Evolutionary conservation across 2,329 filamentous ascomycete genomes (phyloP).

Genomic region (Zasmidium citrigriseum): DNA sequence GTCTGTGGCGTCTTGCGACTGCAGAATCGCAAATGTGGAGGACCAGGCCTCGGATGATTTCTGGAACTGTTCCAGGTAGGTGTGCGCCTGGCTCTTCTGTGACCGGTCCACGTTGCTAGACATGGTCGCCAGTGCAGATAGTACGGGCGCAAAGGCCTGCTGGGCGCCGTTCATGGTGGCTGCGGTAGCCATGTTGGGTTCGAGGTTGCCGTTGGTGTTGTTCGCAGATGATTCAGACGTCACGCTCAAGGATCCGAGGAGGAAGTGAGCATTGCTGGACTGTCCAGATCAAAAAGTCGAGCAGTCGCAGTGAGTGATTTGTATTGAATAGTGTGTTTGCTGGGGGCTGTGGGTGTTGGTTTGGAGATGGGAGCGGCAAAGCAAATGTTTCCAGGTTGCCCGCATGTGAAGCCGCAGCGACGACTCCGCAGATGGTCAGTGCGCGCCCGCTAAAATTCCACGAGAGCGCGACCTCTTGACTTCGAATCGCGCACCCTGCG

Average conservation of each 20-base stretch:
- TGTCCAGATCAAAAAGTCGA: background rate
- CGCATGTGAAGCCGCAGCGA: background rate
- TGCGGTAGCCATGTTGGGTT: slow-evolving; percentile 33
- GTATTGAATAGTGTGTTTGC: slow-evolving; percentile 1
- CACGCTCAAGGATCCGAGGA: background rate
- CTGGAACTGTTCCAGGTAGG: slow-evolving; percentile 92
- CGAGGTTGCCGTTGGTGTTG: background rate
- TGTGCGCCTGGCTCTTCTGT: slow-evolving; percentile 85
- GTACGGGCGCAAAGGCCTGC: slow-evolving; percentile 78
- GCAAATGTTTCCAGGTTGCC: background rate
- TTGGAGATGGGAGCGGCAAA: background rate
- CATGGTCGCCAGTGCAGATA: slow-evolving; percentile 90
- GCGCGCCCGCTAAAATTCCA: background rate
- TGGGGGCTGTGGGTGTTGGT: background rate
- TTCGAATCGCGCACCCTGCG: no score
- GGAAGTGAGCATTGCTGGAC: background rate
- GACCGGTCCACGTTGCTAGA: slow-evolving; percentile 71
- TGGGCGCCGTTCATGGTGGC: slow-evolving; percentile 55
- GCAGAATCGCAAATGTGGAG: slow-evolving; percentile 80
- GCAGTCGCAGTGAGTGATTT: no score
- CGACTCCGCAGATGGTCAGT: background rate
- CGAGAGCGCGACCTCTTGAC: background rate
- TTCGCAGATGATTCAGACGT: background rate
- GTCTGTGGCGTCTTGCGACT: slow-evolving; percentile 71
- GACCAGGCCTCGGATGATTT: slow-evolving; percentile 96